Evolutionary conservation across 208 protist genomes (phyloP), one percentile per base, ranked within the genome.

Genomic region (Hexamita inflata): DNA sequence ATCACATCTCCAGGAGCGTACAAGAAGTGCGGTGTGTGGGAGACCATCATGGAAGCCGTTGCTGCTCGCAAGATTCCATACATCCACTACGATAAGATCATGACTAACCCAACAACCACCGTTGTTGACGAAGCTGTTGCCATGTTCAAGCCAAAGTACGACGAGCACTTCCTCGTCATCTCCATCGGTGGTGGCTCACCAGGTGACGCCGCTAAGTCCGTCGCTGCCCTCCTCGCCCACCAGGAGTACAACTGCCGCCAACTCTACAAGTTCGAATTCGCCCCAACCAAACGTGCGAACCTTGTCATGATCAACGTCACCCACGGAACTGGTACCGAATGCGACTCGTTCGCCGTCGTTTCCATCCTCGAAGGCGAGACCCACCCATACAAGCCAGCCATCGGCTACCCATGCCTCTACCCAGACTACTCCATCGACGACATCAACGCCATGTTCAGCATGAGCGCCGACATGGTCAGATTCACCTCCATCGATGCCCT

Each of bases 401-500:
- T 81, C 15, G 67, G 73, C 32, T 64, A 0, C 38, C 7, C 13
- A 9, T 32, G 74, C 15, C 11, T 61, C 35, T 77, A 80, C 42
- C 77, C 77, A 26, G 53, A 58, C 35, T 81, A 74, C 41, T 79
- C 78, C 2, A 78, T 81, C 42, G 61, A 81, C 29, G 78, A 81
- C 29, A 40, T 75, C 2, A 58, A 35, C 34, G 28, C 65, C 15
- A 49, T 66, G 41, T 4, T 39, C 13, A 39, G 59, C 28, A 39
- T 78, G 11, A 13, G n/a, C 32, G 15, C 35, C 0, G 28, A 58
- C 26, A 77, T 78, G 58, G 59, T 75, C 30, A 15, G 59, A 4
- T 81, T 66, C 75, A 77, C 77, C 19, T 30, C 59, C 38, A 58
- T 81, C 11, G 78, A 77, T 53, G 41, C 53, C 28, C 38, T 77